Percentiles rank a stretch among this genome's conserved stretches.
Conservation (phyloP, 179 eudicot genomes). For the Kewa caespitosa region DNA sequence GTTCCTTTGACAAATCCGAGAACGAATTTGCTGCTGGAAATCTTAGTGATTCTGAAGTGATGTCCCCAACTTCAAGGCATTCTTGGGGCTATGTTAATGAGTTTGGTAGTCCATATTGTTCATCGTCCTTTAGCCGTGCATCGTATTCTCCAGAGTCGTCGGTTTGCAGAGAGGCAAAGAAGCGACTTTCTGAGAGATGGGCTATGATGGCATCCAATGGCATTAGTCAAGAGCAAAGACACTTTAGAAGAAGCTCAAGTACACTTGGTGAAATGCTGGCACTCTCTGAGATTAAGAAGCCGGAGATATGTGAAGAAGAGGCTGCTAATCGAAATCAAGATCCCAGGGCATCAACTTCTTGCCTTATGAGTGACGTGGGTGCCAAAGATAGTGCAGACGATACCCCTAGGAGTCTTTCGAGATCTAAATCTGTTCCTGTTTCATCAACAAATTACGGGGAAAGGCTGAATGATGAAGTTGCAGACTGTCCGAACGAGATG, state of each 20-base stretch:
- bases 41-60: slow-evolving; percentile 75
- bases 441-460: slow-evolving; percentile 45
- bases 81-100: slow-evolving; percentile 84
- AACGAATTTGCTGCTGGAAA: slow-evolving; percentile 58
- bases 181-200: slow-evolving; percentile 98
- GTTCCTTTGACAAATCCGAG: slow-evolving; percentile 83
- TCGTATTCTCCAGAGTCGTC: slow-evolving; percentile 90
- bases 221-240: slow-evolving; percentile 51
- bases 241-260: slow-evolving; percentile 67
- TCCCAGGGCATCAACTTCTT: slow-evolving; percentile 47
- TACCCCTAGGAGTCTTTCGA: slow-evolving; percentile 55
- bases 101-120: slow-evolving; percentile 56
- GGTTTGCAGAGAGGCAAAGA: slow-evolving; percentile 92
- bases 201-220: slow-evolving; percentile 75
- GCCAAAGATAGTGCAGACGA: slow-evolving; percentile 31
- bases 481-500: slow-evolving; percentile 41
- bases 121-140: slow-evolving; percentile 74
- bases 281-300: slow-evolving; percentile 66
- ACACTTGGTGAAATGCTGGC: slow-evolving; percentile 99
- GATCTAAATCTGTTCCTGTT: slow-evolving; percentile 81
- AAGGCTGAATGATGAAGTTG: slow-evolving; percentile 33
- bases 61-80: slow-evolving; percentile 80
- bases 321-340: slow-evolving; percentile 30
- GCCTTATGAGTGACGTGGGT: slow-evolving; percentile 34
- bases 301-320: slow-evolving; percentile 46